These are phyloP conservation scores for Chlamydomonas incerta DNA, from an alignment of 139 green algal genomes.

Conservation along the genomic window DNA sequence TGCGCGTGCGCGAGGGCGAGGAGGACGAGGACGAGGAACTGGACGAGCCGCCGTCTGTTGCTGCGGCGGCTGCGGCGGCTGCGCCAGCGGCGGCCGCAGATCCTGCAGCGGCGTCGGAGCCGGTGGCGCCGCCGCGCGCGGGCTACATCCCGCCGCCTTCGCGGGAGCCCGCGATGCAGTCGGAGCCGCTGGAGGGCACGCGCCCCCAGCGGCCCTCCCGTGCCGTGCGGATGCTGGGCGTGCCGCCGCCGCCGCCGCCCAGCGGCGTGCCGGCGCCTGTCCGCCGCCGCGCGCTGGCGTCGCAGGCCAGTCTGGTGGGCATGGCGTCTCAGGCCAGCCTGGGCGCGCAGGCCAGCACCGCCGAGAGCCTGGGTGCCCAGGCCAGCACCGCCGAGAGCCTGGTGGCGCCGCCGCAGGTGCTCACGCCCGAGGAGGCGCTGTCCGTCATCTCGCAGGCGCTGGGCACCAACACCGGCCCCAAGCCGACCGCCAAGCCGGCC, in stretches of 20 bases:
- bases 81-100: too few species aligned
- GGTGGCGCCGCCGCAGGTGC: slow-evolving; percentile 3
- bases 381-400: too few species aligned
- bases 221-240: neutral
- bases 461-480: neutral
- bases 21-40: slow-evolving; percentile 1
- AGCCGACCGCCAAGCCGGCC: neutral
- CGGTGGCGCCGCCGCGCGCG: neutral
- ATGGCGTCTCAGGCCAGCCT: too few species aligned
- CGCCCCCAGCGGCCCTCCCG: neutral
- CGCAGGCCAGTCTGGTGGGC: too few species aligned
- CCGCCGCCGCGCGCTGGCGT: neutral
- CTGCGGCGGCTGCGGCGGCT: neutral
- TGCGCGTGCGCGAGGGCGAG: neutral
- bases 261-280: neutral
- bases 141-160: slow-evolving; percentile 21
- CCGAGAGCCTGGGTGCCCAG: neutral
- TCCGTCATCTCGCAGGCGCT: slow-evolving; percentile 8
- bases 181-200: slow-evolving; percentile 9
- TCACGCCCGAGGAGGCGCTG: slow-evolving; percentile 2
- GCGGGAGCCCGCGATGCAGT: neutral
- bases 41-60: neutral
- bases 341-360: neutral
- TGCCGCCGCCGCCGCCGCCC: slow-evolving; percentile 11
- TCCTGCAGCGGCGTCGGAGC: too few species aligned